These are phyloP conservation scores for Collariella sp. DNA, from an alignment of 495 filamentous ascomycete species.

Conservation along the genomic window DNA sequence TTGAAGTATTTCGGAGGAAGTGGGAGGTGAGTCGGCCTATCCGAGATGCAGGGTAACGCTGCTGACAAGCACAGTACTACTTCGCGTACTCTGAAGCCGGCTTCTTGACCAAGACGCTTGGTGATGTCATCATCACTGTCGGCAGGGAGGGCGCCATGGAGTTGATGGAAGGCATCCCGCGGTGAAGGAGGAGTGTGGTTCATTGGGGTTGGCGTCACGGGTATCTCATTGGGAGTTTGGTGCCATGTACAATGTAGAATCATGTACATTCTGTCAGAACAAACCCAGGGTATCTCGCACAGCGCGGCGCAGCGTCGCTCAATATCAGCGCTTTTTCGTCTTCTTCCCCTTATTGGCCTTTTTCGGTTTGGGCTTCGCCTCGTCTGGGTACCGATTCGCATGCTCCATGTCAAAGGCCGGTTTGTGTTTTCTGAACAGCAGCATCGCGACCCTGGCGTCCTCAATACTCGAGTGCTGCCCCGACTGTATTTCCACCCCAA, in stretches of 20 bases:
- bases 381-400: conserved; percentile 51
- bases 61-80: conserved; percentile 50
- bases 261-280: background rate
- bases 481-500: conserved; percentile 75
- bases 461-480: conserved; percentile 65
- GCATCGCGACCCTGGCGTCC: conserved; percentile 84
- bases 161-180: conserved; percentile 57
- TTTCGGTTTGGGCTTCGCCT: conserved; percentile 35
- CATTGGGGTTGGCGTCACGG: background rate
- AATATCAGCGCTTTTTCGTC: conserved; percentile 11
- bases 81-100: conserved; percentile 67
- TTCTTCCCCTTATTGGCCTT: conserved; percentile 12
- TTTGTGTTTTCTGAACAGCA: conserved; percentile 73
- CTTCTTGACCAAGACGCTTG: conserved; percentile 59
- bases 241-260: background rate
- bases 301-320: background rate
- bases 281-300: background rate
- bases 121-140: conserved; percentile 61
- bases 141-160: conserved; percentile 57
- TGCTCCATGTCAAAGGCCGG: conserved; percentile 74
- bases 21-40: conserved; percentile 47
- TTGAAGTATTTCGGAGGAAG: conserved; percentile 58
- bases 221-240: background rate
- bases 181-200: conserved; percentile 26
- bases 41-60: background rate